These are phyloP conservation scores for Lipomyces starkeyi DNA, from an alignment of 805 yeast species.

Conservation along the genomic window DNA sequence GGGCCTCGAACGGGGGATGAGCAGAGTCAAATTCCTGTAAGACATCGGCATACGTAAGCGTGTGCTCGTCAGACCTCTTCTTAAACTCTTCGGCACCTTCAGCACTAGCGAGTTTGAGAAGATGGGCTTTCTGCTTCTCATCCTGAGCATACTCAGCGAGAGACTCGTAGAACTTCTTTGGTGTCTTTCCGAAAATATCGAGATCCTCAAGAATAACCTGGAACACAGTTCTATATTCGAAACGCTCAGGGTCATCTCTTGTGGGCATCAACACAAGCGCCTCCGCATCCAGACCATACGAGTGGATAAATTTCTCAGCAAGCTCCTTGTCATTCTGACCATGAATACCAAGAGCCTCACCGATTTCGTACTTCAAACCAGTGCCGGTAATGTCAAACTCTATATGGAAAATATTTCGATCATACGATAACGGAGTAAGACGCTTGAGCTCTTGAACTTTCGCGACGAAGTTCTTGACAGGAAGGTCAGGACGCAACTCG, in stretches of 20 bases:
- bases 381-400: slow-evolving; percentile 92
- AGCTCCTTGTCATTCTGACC: slow-evolving; percentile 75
- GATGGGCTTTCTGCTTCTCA: slow-evolving; percentile 64
- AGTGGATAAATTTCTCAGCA: slow-evolving; percentile 70
- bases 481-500: slow-evolving; percentile 84
- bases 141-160: slow-evolving; percentile 76
- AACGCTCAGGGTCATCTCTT: slow-evolving; percentile 60
- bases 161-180: slow-evolving; percentile 89
- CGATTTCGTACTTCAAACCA: slow-evolving; percentile 88
- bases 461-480: slow-evolving; percentile 81
- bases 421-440: slow-evolving; percentile 86
- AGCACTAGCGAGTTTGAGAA: slow-evolving; percentile 70
- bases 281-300: slow-evolving; percentile 74
- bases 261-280: slow-evolving; percentile 73
- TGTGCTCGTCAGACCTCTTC: slow-evolving; percentile 82
- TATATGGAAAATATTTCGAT: slow-evolving; percentile 94
- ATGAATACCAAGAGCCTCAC: slow-evolving; percentile 96
- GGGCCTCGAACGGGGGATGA: slow-evolving; percentile 72
- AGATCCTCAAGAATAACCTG: slow-evolving; percentile 80
- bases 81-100: slow-evolving; percentile 87
- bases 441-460: slow-evolving; percentile 91
- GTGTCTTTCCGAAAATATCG: slow-evolving; percentile 93
- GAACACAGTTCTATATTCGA: slow-evolving; percentile 79
- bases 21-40: slow-evolving; percentile 81
- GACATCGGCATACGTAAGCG: slow-evolving; percentile 79